Conservation (phyloP, 1,284 basidiomycete genomes). For the Fomitopsis schrenkii region DNA sequence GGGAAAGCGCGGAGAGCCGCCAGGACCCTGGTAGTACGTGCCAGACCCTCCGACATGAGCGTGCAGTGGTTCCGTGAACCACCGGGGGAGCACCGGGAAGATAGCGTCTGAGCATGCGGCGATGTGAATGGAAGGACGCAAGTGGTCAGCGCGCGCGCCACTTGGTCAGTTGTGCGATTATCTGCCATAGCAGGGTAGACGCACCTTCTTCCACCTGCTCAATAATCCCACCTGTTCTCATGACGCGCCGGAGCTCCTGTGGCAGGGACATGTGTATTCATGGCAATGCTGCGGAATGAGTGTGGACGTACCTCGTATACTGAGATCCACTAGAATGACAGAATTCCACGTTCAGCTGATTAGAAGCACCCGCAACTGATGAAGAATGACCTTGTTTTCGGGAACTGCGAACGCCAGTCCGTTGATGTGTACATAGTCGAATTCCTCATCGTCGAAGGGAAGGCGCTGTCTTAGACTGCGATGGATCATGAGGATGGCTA, state of each 20-base stretch:
- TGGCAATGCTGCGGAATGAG: not conserved
- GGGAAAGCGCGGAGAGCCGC: slow-evolving; percentile 13
- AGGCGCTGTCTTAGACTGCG: slow-evolving; percentile 63
- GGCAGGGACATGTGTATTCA: not conserved
- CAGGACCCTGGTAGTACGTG: slow-evolving; percentile 12
- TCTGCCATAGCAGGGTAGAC: not conserved
- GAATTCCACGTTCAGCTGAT: slow-evolving; percentile 1
- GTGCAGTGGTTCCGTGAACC: slow-evolving; percentile 32
- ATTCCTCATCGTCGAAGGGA: slow-evolving; percentile 75
- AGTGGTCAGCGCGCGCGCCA: not conserved
- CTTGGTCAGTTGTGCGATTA: not conserved
- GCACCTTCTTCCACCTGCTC: slow-evolving; percentile 70
- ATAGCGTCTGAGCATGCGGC: slow-evolving; percentile 24
- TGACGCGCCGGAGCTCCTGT: slow-evolving; percentile 66
- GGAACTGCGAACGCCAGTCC: slow-evolving; percentile 63
- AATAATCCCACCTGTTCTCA: slow-evolving; percentile 63
- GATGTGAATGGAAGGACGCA: not conserved
- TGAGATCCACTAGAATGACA: slow-evolving; percentile 51
- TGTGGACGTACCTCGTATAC: slow-evolving; percentile 52
- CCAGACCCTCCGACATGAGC: slow-evolving; percentile 22
- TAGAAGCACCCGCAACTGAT: not conserved
- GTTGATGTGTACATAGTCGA: slow-evolving; percentile 71
- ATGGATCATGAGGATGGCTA: slow-evolving; percentile 3
- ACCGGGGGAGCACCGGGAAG: slow-evolving; percentile 33
- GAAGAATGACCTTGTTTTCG: slow-evolving; percentile 58